A percentile compares a stretch with the other conserved stretches of the same genome.
These are phyloP conservation scores for Pouteria glomerata DNA, from an alignment of 148 eudicot species.

Conservation along the genomic window DNA sequence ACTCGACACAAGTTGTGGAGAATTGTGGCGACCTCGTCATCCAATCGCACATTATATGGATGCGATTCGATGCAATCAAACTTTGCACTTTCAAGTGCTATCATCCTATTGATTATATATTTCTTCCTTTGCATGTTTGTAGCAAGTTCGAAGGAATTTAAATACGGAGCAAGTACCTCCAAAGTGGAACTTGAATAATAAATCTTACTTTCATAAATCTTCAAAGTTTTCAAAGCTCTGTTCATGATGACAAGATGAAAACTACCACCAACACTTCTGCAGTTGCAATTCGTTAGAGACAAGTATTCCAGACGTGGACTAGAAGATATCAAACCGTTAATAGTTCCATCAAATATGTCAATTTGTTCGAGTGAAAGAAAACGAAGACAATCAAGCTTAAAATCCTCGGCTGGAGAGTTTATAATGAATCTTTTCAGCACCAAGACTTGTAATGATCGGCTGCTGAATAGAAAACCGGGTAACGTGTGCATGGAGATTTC, in stretches of 20 bases:
- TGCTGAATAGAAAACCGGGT: background rate
- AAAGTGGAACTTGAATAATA: background rate
- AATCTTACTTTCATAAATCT: background rate
- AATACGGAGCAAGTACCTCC: slow-evolving; percentile 1
- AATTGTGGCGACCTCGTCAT: background rate
- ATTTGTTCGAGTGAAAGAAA: background rate
- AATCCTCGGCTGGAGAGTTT: background rate
- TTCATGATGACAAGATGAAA: background rate
- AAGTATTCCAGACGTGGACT: slow-evolving; percentile 8
- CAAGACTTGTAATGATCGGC: background rate
- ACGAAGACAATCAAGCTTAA: background rate
- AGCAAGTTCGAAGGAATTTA: background rate
- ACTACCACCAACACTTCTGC: too few relatives aligned
- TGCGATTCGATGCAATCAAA: background rate
- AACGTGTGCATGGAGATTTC: background rate
- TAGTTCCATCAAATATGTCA: background rate
- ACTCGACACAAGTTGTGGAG: slow-evolving; percentile 8
- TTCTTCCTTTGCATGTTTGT: background rate
- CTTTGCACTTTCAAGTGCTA: background rate
- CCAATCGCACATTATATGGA: background rate
- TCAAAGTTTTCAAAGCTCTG: slow-evolving; percentile 2
- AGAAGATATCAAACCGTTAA: background rate
- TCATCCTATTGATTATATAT: background rate
- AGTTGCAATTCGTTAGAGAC: slow-evolving; percentile 3
- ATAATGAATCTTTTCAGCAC: background rate